These are phyloP conservation scores for Erodium chrysanthum DNA, from an alignment of 441 rosid genomes.

Conservation along the genomic window DNA sequence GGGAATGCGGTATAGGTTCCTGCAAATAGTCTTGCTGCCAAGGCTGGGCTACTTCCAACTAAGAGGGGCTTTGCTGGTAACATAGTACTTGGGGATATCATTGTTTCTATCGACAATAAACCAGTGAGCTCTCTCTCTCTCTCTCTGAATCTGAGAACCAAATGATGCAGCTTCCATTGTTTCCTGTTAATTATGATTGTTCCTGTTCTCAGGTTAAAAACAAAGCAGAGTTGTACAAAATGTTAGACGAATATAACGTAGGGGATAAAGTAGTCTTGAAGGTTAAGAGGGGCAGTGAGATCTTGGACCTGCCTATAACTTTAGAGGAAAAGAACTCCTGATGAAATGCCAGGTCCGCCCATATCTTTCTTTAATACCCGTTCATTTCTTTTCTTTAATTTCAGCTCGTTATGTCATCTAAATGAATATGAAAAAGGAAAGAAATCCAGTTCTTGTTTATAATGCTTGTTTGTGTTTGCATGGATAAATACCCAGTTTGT, in stretches of 20 bases:
- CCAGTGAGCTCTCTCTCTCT: conserved; percentile 40
- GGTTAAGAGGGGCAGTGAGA: conserved; percentile 58
- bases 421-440: neutral
- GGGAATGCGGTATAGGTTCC: conserved; percentile 41
- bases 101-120: conserved; percentile 54
- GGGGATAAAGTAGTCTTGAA: conserved; percentile 57
- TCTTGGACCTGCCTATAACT: conserved; percentile 44
- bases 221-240: conserved; percentile 64
- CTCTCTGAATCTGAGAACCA: no score
- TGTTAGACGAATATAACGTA: conserved; percentile 65
- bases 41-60: conserved; percentile 65
- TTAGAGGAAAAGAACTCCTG: conserved; percentile 59
- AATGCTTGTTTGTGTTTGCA: no score
- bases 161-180: neutral
- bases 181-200: neutral
- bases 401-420: neutral
- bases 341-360: neutral
- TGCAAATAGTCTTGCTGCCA: conserved; percentile 53
- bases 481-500: no score
- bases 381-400: neutral
- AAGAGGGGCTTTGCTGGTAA: conserved; percentile 83
- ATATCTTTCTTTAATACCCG: neutral
- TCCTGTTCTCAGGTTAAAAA: conserved; percentile 49
- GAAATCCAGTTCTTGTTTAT: no score
- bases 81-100: conserved; percentile 74